A percentile compares a stretch with the other conserved stretches of the same genome.
phyloP scores from a whole-genome alignment of 306 rosid genomes.

The Dryas drummondii region DNA sequence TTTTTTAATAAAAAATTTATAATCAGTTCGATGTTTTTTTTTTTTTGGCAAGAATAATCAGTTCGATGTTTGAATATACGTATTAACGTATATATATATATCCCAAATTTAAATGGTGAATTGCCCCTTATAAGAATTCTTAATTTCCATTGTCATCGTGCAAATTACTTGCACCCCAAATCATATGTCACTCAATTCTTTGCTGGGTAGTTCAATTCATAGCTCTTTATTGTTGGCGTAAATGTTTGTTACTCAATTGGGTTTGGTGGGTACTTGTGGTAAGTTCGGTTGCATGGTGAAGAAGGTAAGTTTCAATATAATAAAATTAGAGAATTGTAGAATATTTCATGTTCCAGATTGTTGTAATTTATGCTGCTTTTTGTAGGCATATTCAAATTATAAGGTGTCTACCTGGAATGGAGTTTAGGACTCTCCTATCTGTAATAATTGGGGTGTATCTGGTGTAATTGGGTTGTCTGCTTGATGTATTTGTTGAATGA shows the following conservation, averaged over 20 bases:
- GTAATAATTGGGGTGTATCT: neutral
- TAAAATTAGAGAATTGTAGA: neutral
- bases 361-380: neutral
- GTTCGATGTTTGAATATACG: neutral
- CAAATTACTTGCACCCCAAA: neutral
- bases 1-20: neutral
- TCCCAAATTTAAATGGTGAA: neutral
- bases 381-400: too few relatives aligned
- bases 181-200: neutral
- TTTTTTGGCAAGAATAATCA: neutral
- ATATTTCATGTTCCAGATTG: neutral
- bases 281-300: neutral
- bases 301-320: neutral
- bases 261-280: neutral
- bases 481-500: neutral
- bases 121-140: neutral
- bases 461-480: neutral
- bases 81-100: neutral
- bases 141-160: neutral
- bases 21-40: neutral
- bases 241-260: neutral
- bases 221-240: neutral
- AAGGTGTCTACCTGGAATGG: neutral
- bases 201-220: slow-evolving; percentile 3
- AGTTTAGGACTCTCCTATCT: neutral